Percentiles rank a stretch among this genome's conserved stretches.
phyloP scores from a whole-genome alignment of 2,329 filamentous ascomycete species.

The Fusarium udum region DNA sequence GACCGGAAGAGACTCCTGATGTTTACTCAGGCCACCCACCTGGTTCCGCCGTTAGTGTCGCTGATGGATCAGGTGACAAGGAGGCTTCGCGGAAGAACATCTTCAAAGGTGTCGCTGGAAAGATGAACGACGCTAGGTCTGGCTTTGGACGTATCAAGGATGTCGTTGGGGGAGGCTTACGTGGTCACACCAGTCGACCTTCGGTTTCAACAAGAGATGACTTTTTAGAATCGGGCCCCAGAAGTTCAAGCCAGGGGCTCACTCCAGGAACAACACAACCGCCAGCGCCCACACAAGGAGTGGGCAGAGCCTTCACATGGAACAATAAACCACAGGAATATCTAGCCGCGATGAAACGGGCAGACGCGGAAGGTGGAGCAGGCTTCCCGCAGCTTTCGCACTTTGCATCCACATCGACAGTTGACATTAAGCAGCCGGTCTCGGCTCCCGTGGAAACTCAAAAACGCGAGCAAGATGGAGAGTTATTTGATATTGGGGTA shows the following conservation, averaged over 20 bases:
- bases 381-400: constrained; percentile 39
- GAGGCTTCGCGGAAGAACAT: constrained; percentile 71
- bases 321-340: constrained; percentile 72
- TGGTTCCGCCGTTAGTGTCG: constrained; percentile 57
- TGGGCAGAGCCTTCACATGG: constrained; percentile 68
- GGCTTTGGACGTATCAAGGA: constrained; percentile 88
- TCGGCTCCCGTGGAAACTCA: constrained; percentile 40
- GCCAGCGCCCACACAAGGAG: constrained; percentile 46
- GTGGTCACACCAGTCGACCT: constrained; percentile 62
- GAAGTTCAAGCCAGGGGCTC: constrained; percentile 21
- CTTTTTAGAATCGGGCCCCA: constrained; percentile 48
- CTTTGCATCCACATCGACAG: constrained; percentile 43
- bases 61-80: constrained; percentile 61
- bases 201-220: constrained; percentile 63
- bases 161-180: constrained; percentile 72
- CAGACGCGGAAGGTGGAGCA: constrained; percentile 43
- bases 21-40: constrained; percentile 56
- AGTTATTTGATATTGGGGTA: constrained; percentile 47
- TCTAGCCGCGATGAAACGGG: constrained; percentile 52
- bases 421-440: constrained; percentile 34
- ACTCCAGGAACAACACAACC: constrained; percentile 44
- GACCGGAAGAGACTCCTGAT: constrained; percentile 56
- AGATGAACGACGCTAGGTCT: constrained; percentile 81
- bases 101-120: constrained; percentile 82
- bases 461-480: constrained; percentile 39